phyloP scores from a whole-genome alignment of 148 eudicot species.

The Polygonum maritimum region DNA sequence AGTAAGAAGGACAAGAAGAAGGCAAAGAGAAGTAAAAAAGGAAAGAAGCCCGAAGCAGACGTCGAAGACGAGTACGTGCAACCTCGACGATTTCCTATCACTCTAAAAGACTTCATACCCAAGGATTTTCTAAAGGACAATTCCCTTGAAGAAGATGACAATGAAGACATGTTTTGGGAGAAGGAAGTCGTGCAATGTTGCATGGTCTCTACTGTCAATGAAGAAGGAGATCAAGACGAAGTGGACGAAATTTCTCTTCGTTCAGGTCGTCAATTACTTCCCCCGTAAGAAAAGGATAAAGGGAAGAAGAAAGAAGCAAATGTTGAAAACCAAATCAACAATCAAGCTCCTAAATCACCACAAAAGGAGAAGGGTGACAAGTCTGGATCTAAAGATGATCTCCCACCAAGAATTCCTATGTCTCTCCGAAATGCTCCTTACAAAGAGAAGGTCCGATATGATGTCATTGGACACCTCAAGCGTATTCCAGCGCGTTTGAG shows the following conservation, averaged over 20 bases:
- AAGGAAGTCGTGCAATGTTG: background rate
- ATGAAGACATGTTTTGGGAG: background rate
- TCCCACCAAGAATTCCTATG: too few relatives aligned
- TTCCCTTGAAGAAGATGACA: background rate
- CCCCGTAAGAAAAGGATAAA: background rate
- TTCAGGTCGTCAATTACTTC: background rate
- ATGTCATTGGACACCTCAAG: background rate
- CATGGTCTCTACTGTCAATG: background rate
- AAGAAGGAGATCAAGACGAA: background rate
- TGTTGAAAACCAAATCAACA: too few relatives aligned
- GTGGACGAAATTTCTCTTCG: background rate
- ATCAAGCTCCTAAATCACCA: too few relatives aligned
- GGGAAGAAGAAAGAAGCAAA: too few relatives aligned
- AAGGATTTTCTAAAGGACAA: background rate
- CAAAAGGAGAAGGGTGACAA: too few relatives aligned
- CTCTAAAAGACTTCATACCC: background rate
- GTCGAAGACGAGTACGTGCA: background rate
- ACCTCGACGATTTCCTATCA: background rate
- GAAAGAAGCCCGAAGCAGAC: background rate
- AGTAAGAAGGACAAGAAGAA: too few relatives aligned
- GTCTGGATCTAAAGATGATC: too few relatives aligned
- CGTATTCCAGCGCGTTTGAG: background rate
- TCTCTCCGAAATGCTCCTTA: too few relatives aligned
- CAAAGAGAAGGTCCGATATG: background rate
- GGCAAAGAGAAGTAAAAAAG: background rate